These are phyloP conservation scores for Chloridella minuta DNA, from an alignment of 352 stramenopile genomes.

Conservation along the genomic window DNA sequence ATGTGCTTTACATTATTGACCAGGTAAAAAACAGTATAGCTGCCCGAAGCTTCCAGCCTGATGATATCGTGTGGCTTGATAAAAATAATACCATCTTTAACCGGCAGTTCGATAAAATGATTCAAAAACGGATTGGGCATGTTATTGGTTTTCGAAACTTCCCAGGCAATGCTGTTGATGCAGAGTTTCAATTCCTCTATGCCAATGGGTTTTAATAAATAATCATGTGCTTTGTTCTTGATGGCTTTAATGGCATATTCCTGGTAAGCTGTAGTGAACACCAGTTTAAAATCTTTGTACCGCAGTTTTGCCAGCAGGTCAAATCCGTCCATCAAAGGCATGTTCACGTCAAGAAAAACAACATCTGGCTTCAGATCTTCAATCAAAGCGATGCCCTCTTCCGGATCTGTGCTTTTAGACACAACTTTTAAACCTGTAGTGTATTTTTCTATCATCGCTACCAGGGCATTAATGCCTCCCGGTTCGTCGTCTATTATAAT, in stretches of 20 bases:
- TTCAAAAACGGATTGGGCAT: no score
- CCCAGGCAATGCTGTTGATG: neutral
- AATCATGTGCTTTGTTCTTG: neutral
- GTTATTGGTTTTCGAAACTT: no score
- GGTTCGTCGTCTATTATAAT: neutral
- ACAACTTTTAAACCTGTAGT: neutral
- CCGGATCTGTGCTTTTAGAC: neutral
- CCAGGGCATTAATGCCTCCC: neutral
- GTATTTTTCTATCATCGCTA: neutral
- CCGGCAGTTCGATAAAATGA: neutral
- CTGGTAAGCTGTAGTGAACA: neutral
- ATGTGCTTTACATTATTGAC: no score
- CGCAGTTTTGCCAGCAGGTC: neutral
- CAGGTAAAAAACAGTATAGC: no score
- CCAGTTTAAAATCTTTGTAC: neutral
- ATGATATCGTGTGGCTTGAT: neutral
- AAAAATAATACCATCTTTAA: neutral
- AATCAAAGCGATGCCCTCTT: neutral
- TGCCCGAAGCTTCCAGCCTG: neutral
- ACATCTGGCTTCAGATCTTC: neutral
- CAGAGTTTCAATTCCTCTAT: neutral
- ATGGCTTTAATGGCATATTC: neutral
- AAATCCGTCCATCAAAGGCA: neutral
- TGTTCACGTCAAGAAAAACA: neutral
- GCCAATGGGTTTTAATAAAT: slow-evolving; percentile 3